A percentile compares a stretch with the other conserved stretches of the same genome.
Conservation (phyloP, 2,329 filamentous ascomycete genomes). For the Hypoxylon sp. region DNA sequence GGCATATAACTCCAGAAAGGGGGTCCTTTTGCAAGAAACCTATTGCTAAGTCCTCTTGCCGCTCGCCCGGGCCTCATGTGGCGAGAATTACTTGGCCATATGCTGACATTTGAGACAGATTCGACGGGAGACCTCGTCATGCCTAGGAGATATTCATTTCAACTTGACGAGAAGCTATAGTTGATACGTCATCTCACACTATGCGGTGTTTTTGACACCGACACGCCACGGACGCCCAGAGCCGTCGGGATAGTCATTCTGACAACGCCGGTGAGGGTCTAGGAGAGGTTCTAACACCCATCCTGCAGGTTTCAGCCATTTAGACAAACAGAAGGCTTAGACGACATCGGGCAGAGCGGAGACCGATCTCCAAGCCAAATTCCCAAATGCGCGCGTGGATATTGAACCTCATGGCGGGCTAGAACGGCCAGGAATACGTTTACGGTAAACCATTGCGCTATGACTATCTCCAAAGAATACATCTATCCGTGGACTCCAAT, state of each 20-base stretch:
- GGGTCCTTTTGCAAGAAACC: background rate
- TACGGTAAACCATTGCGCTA: background rate
- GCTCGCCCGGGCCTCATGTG: background rate
- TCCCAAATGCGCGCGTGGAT: background rate
- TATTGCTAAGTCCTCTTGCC: background rate
- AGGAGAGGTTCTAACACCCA: background rate
- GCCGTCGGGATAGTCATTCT: background rate
- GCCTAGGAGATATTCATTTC: background rate
- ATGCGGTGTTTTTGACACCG: too few relatives aligned
- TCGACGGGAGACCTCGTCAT: background rate
- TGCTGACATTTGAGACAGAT: slow-evolving; percentile 19
- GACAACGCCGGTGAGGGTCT: too few relatives aligned
- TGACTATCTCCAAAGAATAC: background rate
- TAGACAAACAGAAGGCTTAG: background rate
- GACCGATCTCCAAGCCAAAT: background rate
- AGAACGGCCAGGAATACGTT: background rate
- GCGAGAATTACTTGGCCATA: background rate
- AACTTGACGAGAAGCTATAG: background rate
- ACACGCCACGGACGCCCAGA: background rate
- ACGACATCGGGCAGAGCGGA: background rate
- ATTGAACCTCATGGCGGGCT: background rate
- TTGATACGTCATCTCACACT: too few relatives aligned
- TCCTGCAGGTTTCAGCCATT: background rate
- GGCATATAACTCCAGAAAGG: background rate
- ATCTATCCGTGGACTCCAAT: background rate